A percentile compares a stretch with the other conserved stretches of the same genome.
Evolutionary conservation across 1,139 yeast species (phyloP).

Genomic region (Candida sp.): DNA sequence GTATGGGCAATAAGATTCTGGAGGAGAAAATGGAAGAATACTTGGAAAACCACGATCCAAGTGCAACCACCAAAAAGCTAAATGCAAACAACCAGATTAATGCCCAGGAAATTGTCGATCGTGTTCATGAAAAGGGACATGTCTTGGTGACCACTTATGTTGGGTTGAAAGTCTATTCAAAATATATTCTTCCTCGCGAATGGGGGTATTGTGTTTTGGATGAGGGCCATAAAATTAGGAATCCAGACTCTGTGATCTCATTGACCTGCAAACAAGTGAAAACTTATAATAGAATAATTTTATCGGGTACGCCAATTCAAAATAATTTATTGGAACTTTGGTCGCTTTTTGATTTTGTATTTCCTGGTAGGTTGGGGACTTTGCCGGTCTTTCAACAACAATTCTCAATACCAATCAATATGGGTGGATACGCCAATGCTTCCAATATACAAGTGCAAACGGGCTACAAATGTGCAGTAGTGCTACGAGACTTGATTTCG

Average conservation of each 20-base stretch:
- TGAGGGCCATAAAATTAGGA: constrained; percentile 95
- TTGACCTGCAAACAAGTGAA: constrained; percentile 78
- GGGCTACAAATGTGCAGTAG: constrained; percentile 94
- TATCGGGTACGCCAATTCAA: constrained; percentile 96
- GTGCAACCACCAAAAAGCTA: constrained; percentile 27
- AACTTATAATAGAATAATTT: constrained; percentile 78
- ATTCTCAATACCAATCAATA: constrained; percentile 86
- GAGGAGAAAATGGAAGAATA: constrained; percentile 52
- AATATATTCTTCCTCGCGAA: constrained; percentile 57
- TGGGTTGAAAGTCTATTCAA: constrained; percentile 78
- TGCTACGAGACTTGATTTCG: constrained; percentile 79
- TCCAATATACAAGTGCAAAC: constrained; percentile 95
- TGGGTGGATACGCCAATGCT: constrained; percentile 99
- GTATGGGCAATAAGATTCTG: constrained; percentile 52
- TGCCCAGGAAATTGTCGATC: constrained; percentile 46
- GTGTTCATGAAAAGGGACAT: constrained; percentile 64
- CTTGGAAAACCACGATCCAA: constrained; percentile 46
- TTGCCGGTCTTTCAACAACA: constrained; percentile 92
- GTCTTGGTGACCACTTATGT: constrained; percentile 89
- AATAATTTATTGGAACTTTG: constrained; percentile 88
- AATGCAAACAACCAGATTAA: constrained; percentile 31
- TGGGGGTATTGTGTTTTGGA: constrained; percentile 95
- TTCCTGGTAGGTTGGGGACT: constrained; percentile 93
- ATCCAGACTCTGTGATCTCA: constrained; percentile 90
- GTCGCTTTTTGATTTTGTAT: constrained; percentile 93